Percentiles rank a stretch among this genome's conserved stretches.
phyloP scores from a whole-genome alignment of 2,329 filamentous ascomycete species.

The Cordyceps fumosorosea region DNA sequence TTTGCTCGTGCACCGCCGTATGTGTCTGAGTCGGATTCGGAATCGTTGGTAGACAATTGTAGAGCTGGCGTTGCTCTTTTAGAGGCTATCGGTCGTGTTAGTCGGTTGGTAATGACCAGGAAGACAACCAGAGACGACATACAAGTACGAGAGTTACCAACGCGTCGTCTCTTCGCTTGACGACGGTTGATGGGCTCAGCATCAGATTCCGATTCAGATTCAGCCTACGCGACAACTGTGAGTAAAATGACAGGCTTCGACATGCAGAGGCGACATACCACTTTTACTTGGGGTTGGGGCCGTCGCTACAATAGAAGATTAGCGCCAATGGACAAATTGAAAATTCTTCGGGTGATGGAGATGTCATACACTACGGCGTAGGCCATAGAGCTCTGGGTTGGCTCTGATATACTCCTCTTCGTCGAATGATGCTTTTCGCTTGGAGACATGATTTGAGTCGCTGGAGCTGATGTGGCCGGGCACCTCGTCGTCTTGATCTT shows the following conservation, averaged over 20 bases:
- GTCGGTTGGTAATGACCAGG: conserved; percentile 16
- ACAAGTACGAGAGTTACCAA: conserved; percentile 59
- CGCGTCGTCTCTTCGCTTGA: conserved; percentile 61
- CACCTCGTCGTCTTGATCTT: conserved; percentile 8
- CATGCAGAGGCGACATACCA: conserved; percentile 36
- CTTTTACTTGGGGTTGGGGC: conserved; percentile 49
- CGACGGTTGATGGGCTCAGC: conserved; percentile 51
- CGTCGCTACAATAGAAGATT: conserved; percentile 40
- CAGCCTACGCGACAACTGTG: conserved; percentile 30
- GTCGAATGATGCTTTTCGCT: conserved; percentile 63
- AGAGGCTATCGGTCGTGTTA: conserved; percentile 39
- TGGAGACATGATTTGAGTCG: conserved; percentile 60
- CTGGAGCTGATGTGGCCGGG: conserved; percentile 60
- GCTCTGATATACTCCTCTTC: conserved; percentile 81
- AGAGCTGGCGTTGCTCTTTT: conserved; percentile 52
- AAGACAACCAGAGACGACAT: conserved; percentile 25
- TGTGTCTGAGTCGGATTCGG: conserved; percentile 66
- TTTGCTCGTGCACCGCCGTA: conserved; percentile 73
- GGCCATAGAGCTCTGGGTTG: conserved; percentile 90
- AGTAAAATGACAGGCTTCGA: background rate
- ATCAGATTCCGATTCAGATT: conserved; percentile 66
- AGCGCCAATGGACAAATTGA: conserved; percentile 21
- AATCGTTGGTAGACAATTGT: conserved; percentile 50
- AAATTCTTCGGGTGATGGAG: conserved; percentile 15
- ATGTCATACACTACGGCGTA: conserved; percentile 79